Evolutionary conservation across 495 filamentous ascomycete genomes (phyloP), one percentile per base, ranked within the genome.

Genomic region (Penicillium canescens): DNA sequence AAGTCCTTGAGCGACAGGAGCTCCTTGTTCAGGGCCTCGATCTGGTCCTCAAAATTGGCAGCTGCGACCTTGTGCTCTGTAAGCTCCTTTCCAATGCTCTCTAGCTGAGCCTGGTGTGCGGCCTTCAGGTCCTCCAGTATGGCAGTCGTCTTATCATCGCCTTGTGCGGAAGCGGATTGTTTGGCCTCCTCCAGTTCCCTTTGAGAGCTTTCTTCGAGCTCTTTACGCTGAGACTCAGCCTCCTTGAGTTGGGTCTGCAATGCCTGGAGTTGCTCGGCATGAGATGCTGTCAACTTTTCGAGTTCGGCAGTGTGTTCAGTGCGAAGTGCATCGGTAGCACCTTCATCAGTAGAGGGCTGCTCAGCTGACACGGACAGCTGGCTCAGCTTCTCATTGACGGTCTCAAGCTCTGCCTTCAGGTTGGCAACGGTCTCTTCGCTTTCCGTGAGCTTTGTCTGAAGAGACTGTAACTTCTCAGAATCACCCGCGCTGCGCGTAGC

Each of bases 141-240:
- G 2, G 67, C 55, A 6, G 66, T 66, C 9, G 64, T 57, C 49
- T 72, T 56, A 21, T 68, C 65, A 40, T 75, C 73, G 5, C 72
- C 72, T 23, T 74, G 59, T 14, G 67, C 64, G 6, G 63, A 41
- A 1, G 74, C 73, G 2, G 63, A 59, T 34, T 73, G 63, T 21
- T 70, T 69, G 18, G 73, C 74, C 14, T 70, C 72, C 36, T 77
- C 73, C 11, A 77, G 46, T 18, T 77, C 73, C 45, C 72, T 68
- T 13, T 70, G 53, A 6, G 71, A 72, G 39, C 65, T 72, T 31
- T 73, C 71, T 55, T 74, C 76, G 21, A 74, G 42, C 18, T 75
- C 71, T 43, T 75, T 73, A 9, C 67, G 68, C 44, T 67, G 63
- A n/a, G 55, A 41, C 39, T 79, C 72, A 0, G 72, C 71, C 42